phyloP scores from a whole-genome alignment of 192 early-diverging fungal species.

The Chytriomyces sp. region DNA sequence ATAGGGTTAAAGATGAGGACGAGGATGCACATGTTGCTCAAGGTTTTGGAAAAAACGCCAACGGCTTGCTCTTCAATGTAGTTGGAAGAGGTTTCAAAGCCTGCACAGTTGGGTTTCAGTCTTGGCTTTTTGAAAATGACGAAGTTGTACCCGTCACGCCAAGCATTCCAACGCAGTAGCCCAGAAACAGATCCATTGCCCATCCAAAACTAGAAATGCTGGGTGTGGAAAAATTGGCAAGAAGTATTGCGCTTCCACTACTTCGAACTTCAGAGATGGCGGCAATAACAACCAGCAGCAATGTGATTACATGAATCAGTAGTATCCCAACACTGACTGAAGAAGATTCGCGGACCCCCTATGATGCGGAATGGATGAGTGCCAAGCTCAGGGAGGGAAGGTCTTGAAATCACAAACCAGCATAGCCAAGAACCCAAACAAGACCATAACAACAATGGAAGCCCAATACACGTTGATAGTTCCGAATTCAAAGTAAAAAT shows the following conservation, averaged over 20 bases:
- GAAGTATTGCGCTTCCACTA: constrained; percentile 40
- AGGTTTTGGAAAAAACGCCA: constrained; percentile 57
- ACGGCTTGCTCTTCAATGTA: constrained; percentile 62
- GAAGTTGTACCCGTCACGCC: constrained; percentile 32
- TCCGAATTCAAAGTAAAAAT: constrained; percentile 37
- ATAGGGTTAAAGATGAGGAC: constrained; percentile 50
- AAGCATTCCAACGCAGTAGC: constrained; percentile 60
- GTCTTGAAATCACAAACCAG: too few relatives aligned
- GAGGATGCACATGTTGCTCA: constrained; percentile 57
- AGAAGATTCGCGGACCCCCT: constrained; percentile 53
- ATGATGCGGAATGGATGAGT: background rate
- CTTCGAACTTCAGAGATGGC: constrained; percentile 46
- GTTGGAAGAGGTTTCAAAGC: constrained; percentile 56
- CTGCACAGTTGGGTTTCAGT: constrained; percentile 32
- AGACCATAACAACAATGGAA: constrained; percentile 47
- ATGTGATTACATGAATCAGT: constrained; percentile 44
- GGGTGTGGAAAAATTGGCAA: constrained; percentile 51
- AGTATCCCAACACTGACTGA: constrained; percentile 52
- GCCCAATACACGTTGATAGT: constrained; percentile 41
- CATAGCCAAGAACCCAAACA: constrained; percentile 51
- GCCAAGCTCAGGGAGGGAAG: background rate
- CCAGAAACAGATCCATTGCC: constrained; percentile 49
- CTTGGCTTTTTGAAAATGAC: background rate
- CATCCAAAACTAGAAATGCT: constrained; percentile 29
- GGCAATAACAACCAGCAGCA: constrained; percentile 46